phyloP scores from a whole-genome alignment of 306 rosid genomes.

The Dryas alaskensis region DNA sequence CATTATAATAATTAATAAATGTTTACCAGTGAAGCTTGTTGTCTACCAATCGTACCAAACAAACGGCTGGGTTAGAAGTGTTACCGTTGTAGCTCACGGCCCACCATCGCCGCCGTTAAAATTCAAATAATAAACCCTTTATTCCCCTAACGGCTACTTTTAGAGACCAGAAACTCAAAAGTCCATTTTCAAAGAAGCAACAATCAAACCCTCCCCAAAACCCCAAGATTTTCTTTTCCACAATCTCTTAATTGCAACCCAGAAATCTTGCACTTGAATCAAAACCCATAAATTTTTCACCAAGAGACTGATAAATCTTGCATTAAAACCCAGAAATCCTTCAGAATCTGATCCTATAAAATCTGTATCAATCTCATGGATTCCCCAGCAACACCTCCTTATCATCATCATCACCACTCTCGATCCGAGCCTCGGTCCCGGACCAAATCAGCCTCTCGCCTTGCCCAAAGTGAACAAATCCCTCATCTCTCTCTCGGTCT shows the following conservation, averaged over 20 bases:
- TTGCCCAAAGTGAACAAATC: slow-evolving; percentile 21
- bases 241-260: background rate
- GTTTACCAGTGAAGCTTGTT: background rate
- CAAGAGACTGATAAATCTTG: too few species aligned
- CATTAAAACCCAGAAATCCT: background rate
- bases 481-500: slow-evolving; percentile 42
- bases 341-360: background rate
- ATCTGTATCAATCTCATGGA: slow-evolving; percentile 42
- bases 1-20: too few species aligned
- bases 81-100: slow-evolving; percentile 35
- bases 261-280: background rate
- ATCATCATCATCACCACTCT: slow-evolving; percentile 19
- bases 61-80: background rate
- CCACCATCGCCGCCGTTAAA: slow-evolving; percentile 15
- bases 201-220: background rate
- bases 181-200: background rate
- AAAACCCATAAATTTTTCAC: background rate
- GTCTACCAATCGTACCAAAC: background rate
- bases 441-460: slow-evolving; percentile 44
- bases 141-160: slow-evolving; percentile 49
- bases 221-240: background rate
- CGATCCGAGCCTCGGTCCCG: slow-evolving; percentile 29
- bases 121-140: slow-evolving; percentile 11
- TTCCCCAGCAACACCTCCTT: slow-evolving; percentile 36
- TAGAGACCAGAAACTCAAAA: background rate